Conservation (phyloP, 169 alveolate genomes). For the Cryptosporidium viatorum region DNA sequence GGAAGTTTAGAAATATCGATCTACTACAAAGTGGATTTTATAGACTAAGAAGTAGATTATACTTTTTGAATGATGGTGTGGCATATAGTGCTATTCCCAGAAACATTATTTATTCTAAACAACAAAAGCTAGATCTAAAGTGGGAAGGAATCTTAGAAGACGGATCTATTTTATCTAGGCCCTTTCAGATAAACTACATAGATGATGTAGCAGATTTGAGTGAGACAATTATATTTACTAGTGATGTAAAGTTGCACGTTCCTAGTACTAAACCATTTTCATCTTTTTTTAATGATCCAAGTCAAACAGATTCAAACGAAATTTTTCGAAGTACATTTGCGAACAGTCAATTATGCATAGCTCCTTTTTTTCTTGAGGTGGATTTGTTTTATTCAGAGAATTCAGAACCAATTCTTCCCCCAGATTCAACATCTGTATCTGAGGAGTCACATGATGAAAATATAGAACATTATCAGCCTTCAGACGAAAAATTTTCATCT, state of each 20-base stretch:
- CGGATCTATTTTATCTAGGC: constrained; percentile 54
- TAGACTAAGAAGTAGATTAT: constrained; percentile 60
- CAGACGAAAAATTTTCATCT: constrained; percentile 23
- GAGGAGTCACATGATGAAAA: not conserved
- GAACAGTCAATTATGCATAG: constrained; percentile 9
- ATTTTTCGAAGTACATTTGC: constrained; percentile 1
- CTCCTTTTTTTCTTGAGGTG: constrained; percentile 69
- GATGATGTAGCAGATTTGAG: constrained; percentile 60
- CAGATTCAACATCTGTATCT: constrained; percentile 7
- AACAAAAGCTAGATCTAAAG: constrained; percentile 7
- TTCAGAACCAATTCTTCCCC: not conserved
- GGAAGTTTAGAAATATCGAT: constrained; percentile 67
- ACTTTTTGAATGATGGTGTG: constrained; percentile 38
- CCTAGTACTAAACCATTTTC: not conserved
- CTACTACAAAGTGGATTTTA: constrained; percentile 66
- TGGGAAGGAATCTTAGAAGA: constrained; percentile 46
- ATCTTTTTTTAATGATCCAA: constrained; percentile 36
- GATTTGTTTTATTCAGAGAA: constrained; percentile 55
- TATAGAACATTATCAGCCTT: not conserved
- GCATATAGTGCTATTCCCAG: constrained; percentile 48
- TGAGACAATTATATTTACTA: constrained; percentile 39
- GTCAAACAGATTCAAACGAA: constrained; percentile 10
- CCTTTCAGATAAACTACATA: constrained; percentile 31
- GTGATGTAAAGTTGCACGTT: constrained; percentile 24
- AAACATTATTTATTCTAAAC: constrained; percentile 33